Evolutionary conservation across 2,329 filamentous ascomycete species (phyloP).

Genomic region (Phyllosticta citribraziliensis): DNA sequence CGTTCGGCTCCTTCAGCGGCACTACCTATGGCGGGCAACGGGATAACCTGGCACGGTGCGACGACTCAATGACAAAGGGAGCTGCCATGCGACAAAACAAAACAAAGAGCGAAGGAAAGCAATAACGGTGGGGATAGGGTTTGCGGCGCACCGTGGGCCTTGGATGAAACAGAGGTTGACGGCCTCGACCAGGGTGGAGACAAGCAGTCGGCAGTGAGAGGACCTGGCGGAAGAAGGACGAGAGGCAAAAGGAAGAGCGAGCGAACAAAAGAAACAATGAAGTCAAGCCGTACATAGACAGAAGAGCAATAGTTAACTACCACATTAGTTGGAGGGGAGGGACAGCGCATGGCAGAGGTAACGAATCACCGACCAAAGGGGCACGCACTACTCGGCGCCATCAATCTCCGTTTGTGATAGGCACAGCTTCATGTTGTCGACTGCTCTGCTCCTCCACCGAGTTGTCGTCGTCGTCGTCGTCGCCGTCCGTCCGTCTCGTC

Average conservation of each 20-base stretch:
- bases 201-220: neutral
- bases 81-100: neutral
- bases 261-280: neutral
- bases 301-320: too few species aligned
- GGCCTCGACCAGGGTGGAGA: neutral
- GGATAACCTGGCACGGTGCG: neutral
- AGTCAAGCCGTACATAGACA: too few species aligned
- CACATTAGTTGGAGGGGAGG: neutral
- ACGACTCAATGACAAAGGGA: neutral
- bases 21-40: neutral
- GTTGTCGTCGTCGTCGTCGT: neutral
- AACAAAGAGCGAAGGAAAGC: neutral
- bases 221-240: too few species aligned
- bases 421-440: neutral
- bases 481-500: neutral
- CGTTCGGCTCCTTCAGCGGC: neutral
- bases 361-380: slow-evolving; percentile 7
- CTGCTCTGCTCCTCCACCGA: too few species aligned
- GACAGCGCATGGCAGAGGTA: neutral
- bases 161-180: neutral
- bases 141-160: neutral
- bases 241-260: neutral
- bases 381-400: slow-evolving; percentile 8
- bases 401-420: slow-evolving; percentile 8
- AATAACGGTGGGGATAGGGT: neutral